Evolutionary conservation across 164 flowering plant genomes (phyloP), one percentile per base, ranked within the genome.

Genomic region (Magnolia changhungtana): DNA sequence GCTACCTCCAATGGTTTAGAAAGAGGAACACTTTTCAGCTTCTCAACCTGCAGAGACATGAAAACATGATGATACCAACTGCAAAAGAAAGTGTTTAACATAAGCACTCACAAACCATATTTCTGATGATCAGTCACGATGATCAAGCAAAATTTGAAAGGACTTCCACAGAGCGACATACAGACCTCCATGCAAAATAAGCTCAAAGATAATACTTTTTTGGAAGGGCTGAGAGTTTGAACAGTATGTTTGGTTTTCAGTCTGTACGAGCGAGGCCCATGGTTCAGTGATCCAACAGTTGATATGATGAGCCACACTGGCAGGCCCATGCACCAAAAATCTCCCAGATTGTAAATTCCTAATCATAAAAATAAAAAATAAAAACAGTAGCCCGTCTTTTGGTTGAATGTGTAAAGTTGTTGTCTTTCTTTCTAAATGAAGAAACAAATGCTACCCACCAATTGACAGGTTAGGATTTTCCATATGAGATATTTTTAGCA

Each of bases 1-100:
- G 99, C 78, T 68, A 94, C 86, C 82, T 84, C 92, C 84, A 94
- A 80, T 23, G 94, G 94, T 82, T 81, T 92, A 45, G 83, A 66
- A 66, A 63, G 85, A 50, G 81, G 83, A 50, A 89, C 87, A 66
- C 63, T 88, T 77, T 86, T 91, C 79, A 92, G 83, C 87, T 87
- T 94, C 84, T 88, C 88, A 78, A 96, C 86, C 99, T 96, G 90
- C 86, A 86, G 19, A 37, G 71, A 79, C 55, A 45, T 77, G 52
- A 63, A 50, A 18, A 67, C 7, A 63, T 8, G 31, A 63, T 18
- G 13, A 63, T 19, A 21, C 37, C n/a, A 50, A 37, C 45, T 37
- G 45, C 45, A 37, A 37, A 13, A 72, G 7, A 21, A 31, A 29
- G 14, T 4, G 27, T 29, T 8, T 27, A 27, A 37, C 45, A 5